A percentile compares a stretch with the other conserved stretches of the same genome.
Evolutionary conservation across 257 asterid species (phyloP).

Genomic region (Mitragyna speciosa): DNA sequence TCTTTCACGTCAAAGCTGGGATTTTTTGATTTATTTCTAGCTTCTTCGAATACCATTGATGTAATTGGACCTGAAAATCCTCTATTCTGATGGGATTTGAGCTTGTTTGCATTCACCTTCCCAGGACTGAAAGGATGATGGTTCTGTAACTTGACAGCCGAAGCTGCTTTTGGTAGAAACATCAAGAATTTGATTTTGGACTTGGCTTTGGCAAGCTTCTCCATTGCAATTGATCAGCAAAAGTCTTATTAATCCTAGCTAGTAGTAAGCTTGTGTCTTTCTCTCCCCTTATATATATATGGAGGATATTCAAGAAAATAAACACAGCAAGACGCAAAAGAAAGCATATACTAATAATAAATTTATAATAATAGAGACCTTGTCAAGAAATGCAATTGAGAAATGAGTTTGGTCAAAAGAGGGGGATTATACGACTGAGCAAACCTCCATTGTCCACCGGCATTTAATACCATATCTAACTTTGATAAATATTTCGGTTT

Average conservation of each 20-base stretch:
- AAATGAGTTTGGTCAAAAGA: constrained; percentile 18
- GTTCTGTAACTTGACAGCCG: constrained; percentile 32
- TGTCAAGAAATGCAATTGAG: constrained; percentile 13
- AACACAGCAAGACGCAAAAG: neutral
- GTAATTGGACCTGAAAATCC: constrained; percentile 45
- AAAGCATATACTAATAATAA: neutral
- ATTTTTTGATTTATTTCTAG: constrained; percentile 27
- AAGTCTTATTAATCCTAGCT: neutral
- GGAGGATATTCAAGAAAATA: neutral
- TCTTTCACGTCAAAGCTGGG: constrained; percentile 31
- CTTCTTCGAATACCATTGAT: constrained; percentile 34
- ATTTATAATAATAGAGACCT: neutral
- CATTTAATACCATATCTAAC: constrained; percentile 16
- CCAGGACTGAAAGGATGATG: constrained; percentile 44
- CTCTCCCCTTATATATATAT: neutral
- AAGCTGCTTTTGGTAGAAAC: constrained; percentile 36
- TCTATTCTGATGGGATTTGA: constrained; percentile 21
- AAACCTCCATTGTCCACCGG: neutral
- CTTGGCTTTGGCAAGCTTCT: constrained; percentile 22
- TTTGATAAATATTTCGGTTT: constrained; percentile 14
- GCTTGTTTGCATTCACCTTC: constrained; percentile 13
- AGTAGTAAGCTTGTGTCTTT: neutral
- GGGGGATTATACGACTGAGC: neutral
- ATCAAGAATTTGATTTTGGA: constrained; percentile 31
- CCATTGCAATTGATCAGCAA: constrained; percentile 15